phyloP scores from a whole-genome alignment of 2,329 filamentous ascomycete genomes.

The Neonectria neomacrospora region DNA sequence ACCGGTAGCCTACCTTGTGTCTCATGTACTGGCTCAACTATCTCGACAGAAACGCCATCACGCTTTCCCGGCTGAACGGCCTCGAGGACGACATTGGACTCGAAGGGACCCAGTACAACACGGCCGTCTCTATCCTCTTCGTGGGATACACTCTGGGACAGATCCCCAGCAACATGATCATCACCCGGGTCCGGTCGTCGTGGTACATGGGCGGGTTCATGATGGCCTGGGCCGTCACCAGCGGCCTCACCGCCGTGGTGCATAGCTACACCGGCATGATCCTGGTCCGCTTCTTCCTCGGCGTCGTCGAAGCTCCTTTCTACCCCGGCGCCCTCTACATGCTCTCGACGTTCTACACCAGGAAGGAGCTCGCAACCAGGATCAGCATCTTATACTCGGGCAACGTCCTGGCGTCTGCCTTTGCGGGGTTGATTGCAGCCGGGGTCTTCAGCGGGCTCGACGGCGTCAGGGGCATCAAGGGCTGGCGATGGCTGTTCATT shows the following conservation, averaged over 20 bases:
- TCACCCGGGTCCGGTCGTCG: constrained; percentile 53
- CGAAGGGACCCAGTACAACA: constrained; percentile 46
- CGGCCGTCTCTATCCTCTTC: constrained; percentile 46
- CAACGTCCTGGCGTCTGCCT: constrained; percentile 46
- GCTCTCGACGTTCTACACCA: constrained; percentile 64
- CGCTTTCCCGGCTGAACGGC: constrained; percentile 64
- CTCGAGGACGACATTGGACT: constrained; percentile 62
- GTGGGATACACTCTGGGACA: constrained; percentile 47
- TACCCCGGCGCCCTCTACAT: constrained; percentile 50
- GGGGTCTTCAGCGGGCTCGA: constrained; percentile 49
- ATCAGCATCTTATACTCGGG: constrained; percentile 57
- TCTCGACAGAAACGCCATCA: constrained; percentile 61
- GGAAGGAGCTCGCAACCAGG: constrained; percentile 54
- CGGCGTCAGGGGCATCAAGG: constrained; percentile 33
- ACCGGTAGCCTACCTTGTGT: constrained; percentile 39
- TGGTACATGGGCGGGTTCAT: constrained; percentile 55
- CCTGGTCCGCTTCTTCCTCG: constrained; percentile 54
- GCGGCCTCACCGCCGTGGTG: constrained; percentile 56
- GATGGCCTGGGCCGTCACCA: constrained; percentile 58
- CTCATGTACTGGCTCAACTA: constrained; percentile 21
- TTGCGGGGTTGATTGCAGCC: constrained; percentile 55
- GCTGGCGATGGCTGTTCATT: constrained; percentile 64
- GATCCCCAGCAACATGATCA: constrained; percentile 51
- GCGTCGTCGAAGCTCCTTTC: constrained; percentile 54
- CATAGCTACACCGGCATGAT: constrained; percentile 60